Evolutionary conservation across 2,329 filamentous ascomycete genomes (phyloP).

Genomic region (Cercospora sojina): DNA sequence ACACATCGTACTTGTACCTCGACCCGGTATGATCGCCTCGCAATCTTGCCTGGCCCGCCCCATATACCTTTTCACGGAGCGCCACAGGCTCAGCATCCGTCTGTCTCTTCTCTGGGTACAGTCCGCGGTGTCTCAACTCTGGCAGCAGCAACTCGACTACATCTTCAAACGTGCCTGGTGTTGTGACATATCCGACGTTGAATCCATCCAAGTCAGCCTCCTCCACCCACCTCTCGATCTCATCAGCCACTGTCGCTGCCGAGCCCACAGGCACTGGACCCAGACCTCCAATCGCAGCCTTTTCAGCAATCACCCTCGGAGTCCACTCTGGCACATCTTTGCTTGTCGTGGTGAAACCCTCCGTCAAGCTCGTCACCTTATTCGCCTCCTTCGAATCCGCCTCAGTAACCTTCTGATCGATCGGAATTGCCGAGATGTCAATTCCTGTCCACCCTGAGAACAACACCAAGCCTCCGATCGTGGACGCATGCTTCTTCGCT

Average conservation of each 20-base stretch:
- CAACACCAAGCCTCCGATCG: constrained; percentile 66
- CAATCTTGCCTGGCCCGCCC: constrained; percentile 57
- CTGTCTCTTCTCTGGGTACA: constrained; percentile 34
- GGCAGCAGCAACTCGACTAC: constrained; percentile 52
- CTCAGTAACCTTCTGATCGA: constrained; percentile 58
- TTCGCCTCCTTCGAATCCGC: constrained; percentile 56
- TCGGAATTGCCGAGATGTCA: constrained; percentile 56
- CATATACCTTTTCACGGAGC: constrained; percentile 59
- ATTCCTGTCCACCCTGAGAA: constrained; percentile 74
- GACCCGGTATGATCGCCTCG: constrained; percentile 60
- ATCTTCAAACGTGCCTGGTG: constrained; percentile 54
- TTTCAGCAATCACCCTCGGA: constrained; percentile 48
- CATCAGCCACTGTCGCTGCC: constrained; percentile 48
- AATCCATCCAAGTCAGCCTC: constrained; percentile 47
- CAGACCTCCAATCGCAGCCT: constrained; percentile 51
- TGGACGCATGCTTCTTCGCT: constrained; percentile 59
- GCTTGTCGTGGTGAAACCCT: constrained; percentile 42
- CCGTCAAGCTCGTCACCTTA: constrained; percentile 38
- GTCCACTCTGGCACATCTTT: constrained; percentile 51
- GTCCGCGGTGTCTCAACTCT: constrained; percentile 44
- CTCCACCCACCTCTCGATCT: constrained; percentile 49
- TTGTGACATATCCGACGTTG: constrained; percentile 50
- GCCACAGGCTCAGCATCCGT: constrained; percentile 23
- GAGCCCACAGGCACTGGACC: constrained; percentile 52
- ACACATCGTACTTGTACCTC: constrained; percentile 62